phyloP scores from a whole-genome alignment of 345 rosid genomes.

The Kandelia obovata region DNA sequence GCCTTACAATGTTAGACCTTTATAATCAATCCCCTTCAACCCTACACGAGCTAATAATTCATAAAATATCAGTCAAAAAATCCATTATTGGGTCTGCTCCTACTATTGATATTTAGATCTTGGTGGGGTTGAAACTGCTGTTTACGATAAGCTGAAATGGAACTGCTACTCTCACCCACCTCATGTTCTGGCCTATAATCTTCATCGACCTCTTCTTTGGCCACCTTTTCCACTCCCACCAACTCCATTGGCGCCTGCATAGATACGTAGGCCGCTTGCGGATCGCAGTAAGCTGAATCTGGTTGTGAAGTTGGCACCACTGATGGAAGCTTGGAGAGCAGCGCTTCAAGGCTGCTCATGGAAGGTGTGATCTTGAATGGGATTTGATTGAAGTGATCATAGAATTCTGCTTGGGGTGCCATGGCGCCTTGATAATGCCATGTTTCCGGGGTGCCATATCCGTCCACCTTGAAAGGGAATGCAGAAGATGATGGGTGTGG shows the following conservation, averaged over 20 bases:
- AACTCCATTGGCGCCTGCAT: background rate
- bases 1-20: conserved; percentile 4
- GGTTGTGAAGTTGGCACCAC: conserved; percentile 50
- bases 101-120: conserved; percentile 22
- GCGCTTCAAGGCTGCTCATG: conserved; percentile 96
- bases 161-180: conserved; percentile 42
- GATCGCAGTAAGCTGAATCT: conserved; percentile 15
- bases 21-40: conserved; percentile 6
- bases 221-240: background rate
- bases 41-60: background rate
- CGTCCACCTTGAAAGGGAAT: conserved; percentile 48
- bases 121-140: conserved; percentile 34
- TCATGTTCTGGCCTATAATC: conserved; percentile 3
- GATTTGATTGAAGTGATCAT: conserved; percentile 41
- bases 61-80: conserved; percentile 13
- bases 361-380: conserved; percentile 69
- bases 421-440: conserved; percentile 50
- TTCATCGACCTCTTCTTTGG: conserved; percentile 1
- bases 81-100: conserved; percentile 7
- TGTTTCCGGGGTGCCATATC: conserved; percentile 34
- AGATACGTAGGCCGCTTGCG: background rate
- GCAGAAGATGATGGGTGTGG: conserved; percentile 90
- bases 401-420: conserved; percentile 39
- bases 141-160: conserved; percentile 29
- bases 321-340: conserved; percentile 93